phyloP scores from a whole-genome alignment of 176 grass and related monocot genomes.

The Ensete glaucum region DNA sequence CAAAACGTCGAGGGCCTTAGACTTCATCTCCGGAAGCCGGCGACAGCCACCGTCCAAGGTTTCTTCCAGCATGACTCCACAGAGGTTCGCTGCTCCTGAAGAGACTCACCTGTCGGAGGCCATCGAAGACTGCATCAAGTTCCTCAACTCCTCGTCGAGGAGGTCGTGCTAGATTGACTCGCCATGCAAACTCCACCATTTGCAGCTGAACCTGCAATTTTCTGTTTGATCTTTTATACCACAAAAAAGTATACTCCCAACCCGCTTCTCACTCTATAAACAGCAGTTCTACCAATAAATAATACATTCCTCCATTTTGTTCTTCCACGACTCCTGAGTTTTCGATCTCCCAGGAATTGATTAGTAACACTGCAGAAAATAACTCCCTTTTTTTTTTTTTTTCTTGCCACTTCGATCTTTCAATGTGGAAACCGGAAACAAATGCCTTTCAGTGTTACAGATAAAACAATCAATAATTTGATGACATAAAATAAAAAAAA shows the following conservation, averaged over 20 bases:
- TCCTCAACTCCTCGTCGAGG: constrained; percentile 97
- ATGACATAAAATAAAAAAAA: too few species aligned
- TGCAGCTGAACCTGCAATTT: background rate
- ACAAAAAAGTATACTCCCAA: background rate
- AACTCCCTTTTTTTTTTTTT: too few species aligned
- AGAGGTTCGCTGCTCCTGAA: constrained; percentile 53
- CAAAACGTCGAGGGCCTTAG: constrained; percentile 27
- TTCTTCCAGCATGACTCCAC: constrained; percentile 22
- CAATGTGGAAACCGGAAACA: too few species aligned
- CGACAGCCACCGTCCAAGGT: constrained; percentile 9
- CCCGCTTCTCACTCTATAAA: background rate
- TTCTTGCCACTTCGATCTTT: too few species aligned
- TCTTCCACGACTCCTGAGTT: too few species aligned
- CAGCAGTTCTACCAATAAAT: background rate
- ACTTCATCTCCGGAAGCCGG: constrained; percentile 27
- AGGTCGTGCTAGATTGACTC: constrained; percentile 47
- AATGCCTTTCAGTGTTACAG: too few species aligned
- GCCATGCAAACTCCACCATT: background rate
- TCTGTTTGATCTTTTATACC: background rate
- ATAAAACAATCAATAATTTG: too few species aligned
- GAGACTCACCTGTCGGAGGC: constrained; percentile 84
- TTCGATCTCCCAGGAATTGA: too few species aligned
- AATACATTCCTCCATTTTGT: background rate
- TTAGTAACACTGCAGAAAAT: too few species aligned
- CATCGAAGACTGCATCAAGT: constrained; percentile 90